phyloP scores from a whole-genome alignment of 23 red algal genomes.

The Gracilaria gracilis region DNA sequence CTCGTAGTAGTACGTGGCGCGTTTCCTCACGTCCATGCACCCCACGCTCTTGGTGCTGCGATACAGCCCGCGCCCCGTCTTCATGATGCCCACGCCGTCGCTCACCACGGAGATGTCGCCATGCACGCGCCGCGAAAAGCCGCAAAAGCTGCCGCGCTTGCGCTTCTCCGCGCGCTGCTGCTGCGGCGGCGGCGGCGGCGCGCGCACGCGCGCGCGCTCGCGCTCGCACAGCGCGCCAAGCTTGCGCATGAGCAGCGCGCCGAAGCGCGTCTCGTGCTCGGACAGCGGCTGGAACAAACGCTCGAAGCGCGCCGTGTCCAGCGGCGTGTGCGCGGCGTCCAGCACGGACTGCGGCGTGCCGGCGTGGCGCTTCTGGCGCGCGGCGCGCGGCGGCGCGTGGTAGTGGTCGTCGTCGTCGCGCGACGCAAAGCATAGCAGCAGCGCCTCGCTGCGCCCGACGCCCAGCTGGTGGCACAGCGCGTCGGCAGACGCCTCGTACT shows the following conservation, averaged over 20 bases:
- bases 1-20: conserved; percentile 20
- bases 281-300: not conserved
- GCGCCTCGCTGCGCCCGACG: not conserved
- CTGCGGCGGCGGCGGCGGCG: not conserved
- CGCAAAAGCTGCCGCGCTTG: not conserved
- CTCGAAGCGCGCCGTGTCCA: not conserved
- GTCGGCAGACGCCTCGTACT: not conserved
- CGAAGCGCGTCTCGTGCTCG: not conserved
- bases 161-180: not conserved
- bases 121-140: conserved; percentile 13
- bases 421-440: not conserved
- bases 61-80: conserved; percentile 32
- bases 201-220: not conserved
- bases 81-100: conserved; percentile 27
- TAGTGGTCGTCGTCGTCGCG: not conserved
- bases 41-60: conserved; percentile 8
- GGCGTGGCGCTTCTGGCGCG: not conserved
- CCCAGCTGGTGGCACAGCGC: not conserved
- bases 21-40: not conserved
- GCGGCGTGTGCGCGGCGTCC: not conserved
- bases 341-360: not conserved
- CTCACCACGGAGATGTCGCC: conserved; percentile 13
- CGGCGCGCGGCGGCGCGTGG: not conserved
- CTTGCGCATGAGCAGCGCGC: too few relatives aligned
- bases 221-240: not conserved